Percentiles rank a stretch among this genome's conserved stretches.
phyloP scores from a whole-genome alignment of 306 rosid species.

The Lathyrus sativus region DNA sequence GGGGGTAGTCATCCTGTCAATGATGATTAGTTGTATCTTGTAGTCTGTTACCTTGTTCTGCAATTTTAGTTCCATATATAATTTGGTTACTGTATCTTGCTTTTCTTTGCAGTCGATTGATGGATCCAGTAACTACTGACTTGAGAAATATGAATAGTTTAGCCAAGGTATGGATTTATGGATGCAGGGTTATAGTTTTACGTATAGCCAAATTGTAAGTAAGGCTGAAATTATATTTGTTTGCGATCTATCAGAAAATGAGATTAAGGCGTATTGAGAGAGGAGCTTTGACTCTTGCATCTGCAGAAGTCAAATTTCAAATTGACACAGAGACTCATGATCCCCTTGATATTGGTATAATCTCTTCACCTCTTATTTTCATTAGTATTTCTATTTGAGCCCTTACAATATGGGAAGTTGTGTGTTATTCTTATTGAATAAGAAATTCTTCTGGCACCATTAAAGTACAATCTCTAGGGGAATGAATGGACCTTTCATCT shows the following conservation, averaged over 20 bases:
- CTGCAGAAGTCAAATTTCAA: conserved; percentile 98
- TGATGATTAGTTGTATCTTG: conserved; percentile 2
- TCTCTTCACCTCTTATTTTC: conserved; percentile 29
- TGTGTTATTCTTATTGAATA: conserved; percentile 24
- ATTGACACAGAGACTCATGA: conserved; percentile 99
- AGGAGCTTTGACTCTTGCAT: conserved; percentile 98
- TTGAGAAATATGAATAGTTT: conserved; percentile 92
- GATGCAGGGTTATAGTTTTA: conserved; percentile 24
- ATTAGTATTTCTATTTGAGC: conserved; percentile 19
- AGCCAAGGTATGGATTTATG: conserved; percentile 73
- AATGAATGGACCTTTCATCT: conserved; percentile 4
- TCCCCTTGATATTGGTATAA: conserved; percentile 93
- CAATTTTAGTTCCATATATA: conserved; percentile 12
- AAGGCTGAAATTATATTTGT: conserved; percentile 31
- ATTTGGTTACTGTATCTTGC: conserved; percentile 29
- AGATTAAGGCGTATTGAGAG: conserved; percentile 87
- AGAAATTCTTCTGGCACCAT: conserved; percentile 29
- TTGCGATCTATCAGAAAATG: conserved; percentile 70
- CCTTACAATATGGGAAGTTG: conserved; percentile 21
- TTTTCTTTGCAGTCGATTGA: conserved; percentile 72
- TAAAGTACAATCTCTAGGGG: conserved; percentile 20
- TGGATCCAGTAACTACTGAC: conserved; percentile 86
- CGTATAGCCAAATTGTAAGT: background rate
- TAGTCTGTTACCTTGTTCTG: conserved; percentile 13
- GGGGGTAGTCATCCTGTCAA: conserved; percentile 1